A percentile compares a stretch with the other conserved stretches of the same genome.
Conservation (phyloP, 768 basidiomycete species). For the Astraeus odoratus region DNA sequence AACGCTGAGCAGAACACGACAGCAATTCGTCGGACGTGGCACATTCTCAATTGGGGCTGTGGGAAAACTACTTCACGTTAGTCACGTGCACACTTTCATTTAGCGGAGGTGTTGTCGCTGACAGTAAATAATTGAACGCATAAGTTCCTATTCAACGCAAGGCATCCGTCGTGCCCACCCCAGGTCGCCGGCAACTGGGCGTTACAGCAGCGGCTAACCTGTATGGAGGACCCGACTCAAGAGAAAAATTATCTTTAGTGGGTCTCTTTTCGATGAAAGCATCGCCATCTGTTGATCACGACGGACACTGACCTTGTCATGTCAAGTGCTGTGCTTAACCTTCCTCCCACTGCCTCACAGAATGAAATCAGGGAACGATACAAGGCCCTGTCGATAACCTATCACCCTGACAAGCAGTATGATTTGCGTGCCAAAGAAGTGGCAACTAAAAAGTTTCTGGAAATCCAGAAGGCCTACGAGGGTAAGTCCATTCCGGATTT, state of each 20-base stretch:
- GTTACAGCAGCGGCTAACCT: slow-evolving; percentile 1
- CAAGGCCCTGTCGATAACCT: slow-evolving; percentile 62
- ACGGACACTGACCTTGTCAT: neutral
- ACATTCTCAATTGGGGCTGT: slow-evolving; percentile 9
- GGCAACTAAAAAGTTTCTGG: slow-evolving; percentile 62
- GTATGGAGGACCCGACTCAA: slow-evolving; percentile 6
- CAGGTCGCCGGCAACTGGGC: too few species aligned
- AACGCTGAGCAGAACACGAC: neutral
- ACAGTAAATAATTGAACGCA: too few species aligned
- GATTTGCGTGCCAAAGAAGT: slow-evolving; percentile 47
- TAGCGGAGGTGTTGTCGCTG: neutral
- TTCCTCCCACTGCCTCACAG: slow-evolving; percentile 55
- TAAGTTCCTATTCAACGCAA: too few species aligned
- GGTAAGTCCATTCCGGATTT: slow-evolving; percentile 33
- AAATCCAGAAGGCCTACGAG: slow-evolving; percentile 81
- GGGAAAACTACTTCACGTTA: slow-evolving; percentile 9
- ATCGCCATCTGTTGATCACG: slow-evolving; percentile 1
- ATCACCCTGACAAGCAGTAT: slow-evolving; percentile 81
- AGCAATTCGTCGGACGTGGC: slow-evolving; percentile 20
- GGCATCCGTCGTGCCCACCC: too few species aligned
- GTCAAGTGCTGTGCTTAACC: slow-evolving; percentile 60
- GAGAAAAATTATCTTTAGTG: slow-evolving; percentile 24
- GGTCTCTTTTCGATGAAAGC: slow-evolving; percentile 3
- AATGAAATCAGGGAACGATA: slow-evolving; percentile 72
- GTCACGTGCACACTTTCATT: slow-evolving; percentile 17